Evolutionary conservation across 23 red algal genomes (phyloP).

Genomic region (Gracilaria domingensis): DNA sequence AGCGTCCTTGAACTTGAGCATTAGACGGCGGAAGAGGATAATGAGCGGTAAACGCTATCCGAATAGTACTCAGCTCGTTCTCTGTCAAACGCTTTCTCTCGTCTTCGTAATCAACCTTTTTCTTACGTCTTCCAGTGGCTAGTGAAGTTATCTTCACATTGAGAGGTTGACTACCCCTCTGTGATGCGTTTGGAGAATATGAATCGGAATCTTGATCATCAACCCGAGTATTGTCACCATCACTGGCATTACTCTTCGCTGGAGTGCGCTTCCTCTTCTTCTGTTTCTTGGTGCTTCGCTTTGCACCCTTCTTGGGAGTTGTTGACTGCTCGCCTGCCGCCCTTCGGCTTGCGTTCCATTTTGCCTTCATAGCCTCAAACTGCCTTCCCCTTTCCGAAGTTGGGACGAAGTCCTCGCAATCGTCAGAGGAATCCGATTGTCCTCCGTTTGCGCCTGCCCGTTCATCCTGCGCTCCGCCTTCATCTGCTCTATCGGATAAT

Average conservation of each 20-base stretch:
- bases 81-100: conserved; percentile 22
- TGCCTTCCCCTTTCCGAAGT: neutral
- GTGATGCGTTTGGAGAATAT: conserved; percentile 35
- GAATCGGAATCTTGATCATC: conserved; percentile 21
- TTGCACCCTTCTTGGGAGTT: conserved; percentile 13
- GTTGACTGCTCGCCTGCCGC: neutral
- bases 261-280: neutral
- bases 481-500: neutral
- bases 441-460: neutral
- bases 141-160: conserved; percentile 45
- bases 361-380: neutral
- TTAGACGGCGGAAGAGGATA: conserved; percentile 69
- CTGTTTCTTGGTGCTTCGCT: neutral
- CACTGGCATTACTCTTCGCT: neutral
- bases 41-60: conserved; percentile 30
- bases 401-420: conserved; percentile 7
- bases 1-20: conserved; percentile 50
- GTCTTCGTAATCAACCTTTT: conserved; percentile 10
- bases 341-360: neutral
- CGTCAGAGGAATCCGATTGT: neutral
- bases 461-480: neutral
- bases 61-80: conserved; percentile 43
- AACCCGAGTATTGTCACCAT: conserved; percentile 1
- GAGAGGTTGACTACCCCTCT: conserved; percentile 45
- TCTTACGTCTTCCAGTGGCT: conserved; percentile 20